Percentiles rank a stretch among this genome's conserved stretches.
Conservation (phyloP, 257 asterid species). For the Nicotiana benthamiana region DNA sequence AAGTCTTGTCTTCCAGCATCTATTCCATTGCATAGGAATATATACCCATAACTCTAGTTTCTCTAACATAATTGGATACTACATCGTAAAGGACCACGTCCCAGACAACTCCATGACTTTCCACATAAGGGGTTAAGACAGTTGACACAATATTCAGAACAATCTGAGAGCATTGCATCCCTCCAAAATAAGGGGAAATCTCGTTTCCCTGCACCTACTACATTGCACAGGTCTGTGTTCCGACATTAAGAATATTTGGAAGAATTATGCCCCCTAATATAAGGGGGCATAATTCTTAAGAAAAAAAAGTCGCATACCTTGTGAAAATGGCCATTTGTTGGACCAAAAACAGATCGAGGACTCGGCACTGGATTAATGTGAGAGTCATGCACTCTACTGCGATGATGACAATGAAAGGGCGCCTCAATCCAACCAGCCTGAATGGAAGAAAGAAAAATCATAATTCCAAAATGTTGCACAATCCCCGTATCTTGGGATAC, state of each 20-base stretch:
- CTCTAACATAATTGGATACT: background rate
- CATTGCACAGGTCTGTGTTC: background rate
- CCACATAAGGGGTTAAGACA: background rate
- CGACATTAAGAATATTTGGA: too few species aligned
- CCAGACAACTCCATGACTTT: background rate
- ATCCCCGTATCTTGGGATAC: background rate
- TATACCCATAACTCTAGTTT: background rate
- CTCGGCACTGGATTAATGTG: slow-evolving; percentile 23
- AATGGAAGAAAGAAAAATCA: background rate
- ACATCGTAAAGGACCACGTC: background rate
- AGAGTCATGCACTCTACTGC: slow-evolving; percentile 18
- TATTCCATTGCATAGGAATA: background rate
- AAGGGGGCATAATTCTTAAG: too few species aligned
- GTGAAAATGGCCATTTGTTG: slow-evolving; percentile 25
- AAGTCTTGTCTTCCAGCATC: background rate
- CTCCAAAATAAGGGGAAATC: background rate
- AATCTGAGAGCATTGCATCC: background rate
- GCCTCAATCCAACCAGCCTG: slow-evolving; percentile 33
- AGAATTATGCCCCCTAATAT: too few species aligned
- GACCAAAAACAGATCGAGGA: slow-evolving; percentile 39
- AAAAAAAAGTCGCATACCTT: slow-evolving; percentile 24
- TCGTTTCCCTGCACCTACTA: background rate
- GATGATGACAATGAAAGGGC: slow-evolving; percentile 32
- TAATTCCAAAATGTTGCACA: background rate
- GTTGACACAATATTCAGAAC: background rate